These are phyloP conservation scores for Zymoseptoria tritici DNA, from an alignment of 2,329 filamentous ascomycete species.

Conservation along the genomic window DNA sequence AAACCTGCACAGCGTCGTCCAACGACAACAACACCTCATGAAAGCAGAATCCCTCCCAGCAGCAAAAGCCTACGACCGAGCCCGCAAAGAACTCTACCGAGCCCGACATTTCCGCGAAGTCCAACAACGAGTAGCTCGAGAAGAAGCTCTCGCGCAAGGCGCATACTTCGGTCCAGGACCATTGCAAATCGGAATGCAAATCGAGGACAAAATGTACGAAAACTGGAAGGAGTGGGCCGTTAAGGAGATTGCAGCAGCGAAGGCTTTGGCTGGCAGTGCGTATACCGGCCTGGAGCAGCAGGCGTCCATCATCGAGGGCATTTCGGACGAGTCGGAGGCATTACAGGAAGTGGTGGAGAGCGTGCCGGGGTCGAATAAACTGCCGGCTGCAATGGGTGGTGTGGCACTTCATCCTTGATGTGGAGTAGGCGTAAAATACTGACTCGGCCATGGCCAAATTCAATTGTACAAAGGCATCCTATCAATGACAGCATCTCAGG, in stretches of 20 bases:
- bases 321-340: slow-evolving; percentile 28
- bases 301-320: slow-evolving; percentile 24
- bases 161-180: slow-evolving; percentile 78
- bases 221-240: slow-evolving; percentile 76
- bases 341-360: slow-evolving; percentile 30
- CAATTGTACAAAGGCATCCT: too few relatives aligned
- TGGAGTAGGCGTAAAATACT: background rate
- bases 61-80: slow-evolving; percentile 72
- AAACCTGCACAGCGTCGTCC: slow-evolving; percentile 64
- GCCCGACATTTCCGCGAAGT: slow-evolving; percentile 77
- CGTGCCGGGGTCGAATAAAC: slow-evolving; percentile 27
- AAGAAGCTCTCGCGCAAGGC: slow-evolving; percentile 79
- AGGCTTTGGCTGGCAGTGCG: slow-evolving; percentile 42
- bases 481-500: too few relatives aligned
- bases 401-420: slow-evolving; percentile 30
- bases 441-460: too few relatives aligned
- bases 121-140: slow-evolving; percentile 70
- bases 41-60: slow-evolving; percentile 35
- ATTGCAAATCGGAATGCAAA: slow-evolving; percentile 68
- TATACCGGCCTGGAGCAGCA: slow-evolving; percentile 32
- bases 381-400: slow-evolving; percentile 33
- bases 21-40: slow-evolving; percentile 84
- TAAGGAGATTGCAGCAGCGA: slow-evolving; percentile 43
- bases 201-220: slow-evolving; percentile 76
- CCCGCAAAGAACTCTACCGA: slow-evolving; percentile 83